Evolutionary conservation across 2,329 filamentous ascomycete genomes (phyloP).

Genomic region (Neonectria magnoliae): DNA sequence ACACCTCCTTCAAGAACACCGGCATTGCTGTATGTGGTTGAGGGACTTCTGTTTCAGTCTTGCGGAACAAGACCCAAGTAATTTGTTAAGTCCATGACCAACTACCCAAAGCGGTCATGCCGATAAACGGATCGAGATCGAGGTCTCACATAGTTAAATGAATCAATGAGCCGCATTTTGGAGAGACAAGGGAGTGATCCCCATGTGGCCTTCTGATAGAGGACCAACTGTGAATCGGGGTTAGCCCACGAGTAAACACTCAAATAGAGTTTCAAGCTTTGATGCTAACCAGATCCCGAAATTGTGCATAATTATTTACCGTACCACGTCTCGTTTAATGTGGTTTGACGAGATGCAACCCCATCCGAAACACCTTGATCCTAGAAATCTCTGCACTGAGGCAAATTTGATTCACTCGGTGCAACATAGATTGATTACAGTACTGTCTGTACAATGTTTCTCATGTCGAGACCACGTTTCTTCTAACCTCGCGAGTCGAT

Average conservation of each 20-base stretch:
- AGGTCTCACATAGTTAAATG: neutral
- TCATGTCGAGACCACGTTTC: no score
- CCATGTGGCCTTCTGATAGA: no score
- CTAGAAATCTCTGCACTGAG: no score
- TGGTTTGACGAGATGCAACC: neutral
- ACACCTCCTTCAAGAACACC: conserved; percentile 31
- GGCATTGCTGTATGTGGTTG: conserved; percentile 35
- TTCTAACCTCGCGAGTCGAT: no score
- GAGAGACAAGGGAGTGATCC: neutral
- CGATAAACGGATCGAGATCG: neutral
- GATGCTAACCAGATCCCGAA: neutral
- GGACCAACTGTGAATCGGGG: neutral
- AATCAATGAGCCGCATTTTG: neutral
- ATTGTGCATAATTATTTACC: neutral
- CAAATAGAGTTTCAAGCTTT: neutral
- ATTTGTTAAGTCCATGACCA: conserved; percentile 37
- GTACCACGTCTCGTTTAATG: neutral
- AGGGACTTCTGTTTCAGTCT: conserved; percentile 37
- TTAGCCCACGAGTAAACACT: neutral
- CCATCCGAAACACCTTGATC: no score
- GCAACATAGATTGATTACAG: no score
- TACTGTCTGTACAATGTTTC: no score
- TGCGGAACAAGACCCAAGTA: conserved; percentile 35
- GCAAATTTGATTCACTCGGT: no score
- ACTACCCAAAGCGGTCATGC: neutral